Evolutionary conservation across 768 basidiomycete species (phyloP).

Genomic region (Russula sp.): DNA sequence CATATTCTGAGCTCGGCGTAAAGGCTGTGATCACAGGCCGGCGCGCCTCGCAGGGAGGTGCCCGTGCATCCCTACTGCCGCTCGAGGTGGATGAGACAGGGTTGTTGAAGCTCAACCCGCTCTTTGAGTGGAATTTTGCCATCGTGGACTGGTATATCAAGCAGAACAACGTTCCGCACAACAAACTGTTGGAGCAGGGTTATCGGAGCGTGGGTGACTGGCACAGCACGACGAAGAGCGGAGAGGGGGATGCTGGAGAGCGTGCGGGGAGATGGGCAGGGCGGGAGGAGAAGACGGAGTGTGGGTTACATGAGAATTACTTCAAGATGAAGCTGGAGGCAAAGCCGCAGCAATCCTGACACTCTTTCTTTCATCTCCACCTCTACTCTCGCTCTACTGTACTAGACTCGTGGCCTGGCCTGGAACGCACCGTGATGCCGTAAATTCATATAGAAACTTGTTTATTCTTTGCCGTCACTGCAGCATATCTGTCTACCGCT

Average conservation of each 20-base stretch:
- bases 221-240: constrained; percentile 84
- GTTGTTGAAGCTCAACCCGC: constrained; percentile 88
- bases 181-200: constrained; percentile 81
- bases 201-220: constrained; percentile 97
- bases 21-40: constrained; percentile 92
- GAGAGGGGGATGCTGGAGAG: constrained; percentile 62
- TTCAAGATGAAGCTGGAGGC: constrained; percentile 72
- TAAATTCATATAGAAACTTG: not conserved
- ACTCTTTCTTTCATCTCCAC: not conserved
- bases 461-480: too few relatives aligned
- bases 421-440: not conserved
- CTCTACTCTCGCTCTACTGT: not conserved
- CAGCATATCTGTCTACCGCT: too few relatives aligned
- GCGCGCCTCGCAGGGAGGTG: constrained; percentile 88
- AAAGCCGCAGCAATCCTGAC: not conserved
- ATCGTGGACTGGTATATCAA: constrained; percentile 82
- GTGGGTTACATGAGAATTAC: constrained; percentile 91
- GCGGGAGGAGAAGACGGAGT: constrained; percentile 81
- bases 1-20: constrained; percentile 73
- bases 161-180: constrained; percentile 76
- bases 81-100: constrained; percentile 89
- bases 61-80: constrained; percentile 71
- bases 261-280: constrained; percentile 91
- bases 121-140: constrained; percentile 81
- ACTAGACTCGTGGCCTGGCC: too few relatives aligned